Evolutionary conservation across 306 rosid genomes (phyloP), one percentile per base, ranked within the genome.

Genomic region (Hippophae tibetana): DNA sequence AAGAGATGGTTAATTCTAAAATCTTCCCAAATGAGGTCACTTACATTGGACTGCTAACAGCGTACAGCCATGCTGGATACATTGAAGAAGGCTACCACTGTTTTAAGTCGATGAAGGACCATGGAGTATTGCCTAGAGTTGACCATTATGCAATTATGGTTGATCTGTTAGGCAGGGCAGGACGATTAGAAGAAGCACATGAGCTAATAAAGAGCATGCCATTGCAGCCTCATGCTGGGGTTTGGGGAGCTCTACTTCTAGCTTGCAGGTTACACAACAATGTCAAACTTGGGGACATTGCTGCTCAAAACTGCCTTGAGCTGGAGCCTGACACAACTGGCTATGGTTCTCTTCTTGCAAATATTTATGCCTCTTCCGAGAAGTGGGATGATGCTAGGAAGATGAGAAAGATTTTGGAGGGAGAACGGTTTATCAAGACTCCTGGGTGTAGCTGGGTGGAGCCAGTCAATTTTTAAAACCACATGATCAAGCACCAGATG

Each of bases 211-310:
- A 74, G 56, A 79, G 70, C 63, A 82, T 85, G 93, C 86, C 88
- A 14, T 54, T 75, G 70, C 76, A 70, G 63, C 79, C 93, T 48
- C 80, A 82, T 60, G 74, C 70, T 31, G 80, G 82, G 61, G 81
- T 82, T 41, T 85, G 88, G 88, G 93, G 88, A 60, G 93, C 88
- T 68, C 41, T 85, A 58, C 93, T 85, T 75, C 85, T 79, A 63
- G 86, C 77, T n/a, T 85, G 93, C 72, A 63, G 60, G 31, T 31
- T 82, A 49, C 88, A 82, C 47, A 63, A 71, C 61, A 75, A 75
- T 68, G 73, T 82, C 51, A 79, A 79, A 53, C 76, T 79, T 5
- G 86, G 88, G 45, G 93, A 85, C 72, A 75, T 79, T 60, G 80
- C 88, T 47, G 80, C 77, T 31, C 72, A 71, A 72, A 84, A 77